Percentiles rank a stretch among this genome's conserved stretches.
These are phyloP conservation scores for Zasmidium cellare DNA, from an alignment of 2,329 filamentous ascomycete genomes.

Conservation along the genomic window DNA sequence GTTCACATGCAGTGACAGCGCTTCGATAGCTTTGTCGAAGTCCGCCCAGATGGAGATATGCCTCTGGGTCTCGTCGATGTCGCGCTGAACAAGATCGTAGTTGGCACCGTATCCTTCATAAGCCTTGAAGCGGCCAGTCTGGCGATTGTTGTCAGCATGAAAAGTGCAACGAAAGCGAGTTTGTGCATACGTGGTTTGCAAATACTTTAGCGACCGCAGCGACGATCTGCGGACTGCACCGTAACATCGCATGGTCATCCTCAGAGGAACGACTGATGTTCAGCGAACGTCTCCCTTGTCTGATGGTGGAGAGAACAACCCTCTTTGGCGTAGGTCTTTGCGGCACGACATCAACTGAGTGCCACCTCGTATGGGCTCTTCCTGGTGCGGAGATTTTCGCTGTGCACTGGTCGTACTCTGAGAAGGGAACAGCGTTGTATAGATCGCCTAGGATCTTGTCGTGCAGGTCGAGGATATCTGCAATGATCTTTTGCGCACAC, in stretches of 20 bases:
- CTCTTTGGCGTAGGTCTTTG: conserved; percentile 35
- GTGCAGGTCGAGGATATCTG: conserved; percentile 79
- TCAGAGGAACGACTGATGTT: conserved; percentile 45
- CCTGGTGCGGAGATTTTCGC: conserved; percentile 11
- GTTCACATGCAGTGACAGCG: conserved; percentile 71
- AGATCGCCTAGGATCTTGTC: conserved; percentile 77
- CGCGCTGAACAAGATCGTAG: conserved; percentile 81
- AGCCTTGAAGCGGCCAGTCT: conserved; percentile 79
- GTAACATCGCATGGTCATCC: conserved; percentile 38
- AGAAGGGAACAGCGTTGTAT: conserved; percentile 68
- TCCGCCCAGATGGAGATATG: conserved; percentile 72
- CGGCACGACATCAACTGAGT: conserved; percentile 49
- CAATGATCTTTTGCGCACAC: conserved; percentile 38
- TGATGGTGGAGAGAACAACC: conserved; percentile 29
- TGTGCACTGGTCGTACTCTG: conserved; percentile 46
- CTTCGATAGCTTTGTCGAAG: conserved; percentile 84
- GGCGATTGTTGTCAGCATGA: conserved; percentile 40
- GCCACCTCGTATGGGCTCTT: conserved; percentile 48
- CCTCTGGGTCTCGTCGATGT: conserved; percentile 68
- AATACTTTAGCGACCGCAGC: conserved; percentile 57
- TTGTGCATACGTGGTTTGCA: conserved; percentile 48
- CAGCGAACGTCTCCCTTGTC: conserved; percentile 45
- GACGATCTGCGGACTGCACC: conserved; percentile 55
- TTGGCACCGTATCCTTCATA: conserved; percentile 93
- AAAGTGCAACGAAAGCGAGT: conserved; percentile 36